Evolutionary conservation across 306 rosid species (phyloP).

Genomic region (Cucumis melo): DNA sequence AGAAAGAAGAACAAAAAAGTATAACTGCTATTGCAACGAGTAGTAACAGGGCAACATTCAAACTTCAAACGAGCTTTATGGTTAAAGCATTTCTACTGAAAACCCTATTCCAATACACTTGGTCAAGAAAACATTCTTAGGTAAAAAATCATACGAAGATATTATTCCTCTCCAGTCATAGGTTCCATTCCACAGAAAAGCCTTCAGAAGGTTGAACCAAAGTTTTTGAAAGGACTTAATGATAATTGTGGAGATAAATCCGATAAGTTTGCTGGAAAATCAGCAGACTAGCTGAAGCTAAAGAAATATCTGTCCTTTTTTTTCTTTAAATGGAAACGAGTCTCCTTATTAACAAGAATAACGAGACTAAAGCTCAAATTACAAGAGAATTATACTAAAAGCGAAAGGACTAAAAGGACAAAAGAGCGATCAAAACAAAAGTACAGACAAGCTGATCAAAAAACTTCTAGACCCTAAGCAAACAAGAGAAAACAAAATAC

Average conservation of each 20-base stretch:
- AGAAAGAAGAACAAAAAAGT: not conserved
- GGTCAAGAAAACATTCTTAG: not conserved
- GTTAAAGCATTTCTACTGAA: not conserved
- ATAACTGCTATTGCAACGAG: not conserved
- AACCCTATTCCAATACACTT: not conserved
- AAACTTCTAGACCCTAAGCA: too few species aligned
- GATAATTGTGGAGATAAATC: not conserved
- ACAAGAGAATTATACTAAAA: too few species aligned
- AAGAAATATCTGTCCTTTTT: too few species aligned
- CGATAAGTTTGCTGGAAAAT: not conserved
- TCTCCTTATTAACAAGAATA: too few species aligned
- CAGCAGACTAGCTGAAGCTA: too few species aligned
- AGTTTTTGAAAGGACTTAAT: not conserved
- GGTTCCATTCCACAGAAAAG: too few species aligned
- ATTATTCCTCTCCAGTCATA: not conserved
- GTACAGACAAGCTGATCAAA: too few species aligned
- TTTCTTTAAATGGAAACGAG: too few species aligned
- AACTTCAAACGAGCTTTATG: not conserved
- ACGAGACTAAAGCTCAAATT: too few species aligned
- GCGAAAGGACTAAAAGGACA: too few species aligned
- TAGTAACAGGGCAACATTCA: not conserved
- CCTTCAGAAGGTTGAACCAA: not conserved
- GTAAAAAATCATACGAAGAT: not conserved
- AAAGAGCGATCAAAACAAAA: too few species aligned
- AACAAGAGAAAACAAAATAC: too few species aligned